These are phyloP conservation scores for Agroathelia rolfsii DNA, from an alignment of 1,284 basidiomycete genomes.

Conservation along the genomic window DNA sequence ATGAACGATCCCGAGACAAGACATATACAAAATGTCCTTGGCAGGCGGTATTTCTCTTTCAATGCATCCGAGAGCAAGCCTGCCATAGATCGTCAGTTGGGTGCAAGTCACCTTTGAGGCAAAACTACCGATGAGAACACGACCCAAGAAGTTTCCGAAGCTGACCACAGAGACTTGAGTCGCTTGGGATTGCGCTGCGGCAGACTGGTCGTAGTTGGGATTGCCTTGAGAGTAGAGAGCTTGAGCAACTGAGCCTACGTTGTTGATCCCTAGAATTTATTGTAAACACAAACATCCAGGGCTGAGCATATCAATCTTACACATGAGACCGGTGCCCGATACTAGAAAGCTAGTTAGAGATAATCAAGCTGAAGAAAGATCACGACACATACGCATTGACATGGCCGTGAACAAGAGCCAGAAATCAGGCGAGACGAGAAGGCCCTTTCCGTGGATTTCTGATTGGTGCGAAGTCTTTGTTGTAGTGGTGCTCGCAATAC, in stretches of 20 bases:
- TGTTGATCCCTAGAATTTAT: conserved; percentile 54
- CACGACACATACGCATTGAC: conserved; percentile 46
- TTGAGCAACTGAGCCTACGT: conserved; percentile 87
- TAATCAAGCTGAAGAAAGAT: conserved; percentile 4
- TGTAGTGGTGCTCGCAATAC: no score
- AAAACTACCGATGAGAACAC: conserved; percentile 62
- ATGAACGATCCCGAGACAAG: conserved; percentile 61
- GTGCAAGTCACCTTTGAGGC: conserved; percentile 1
- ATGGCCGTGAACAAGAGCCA: conserved; percentile 66
- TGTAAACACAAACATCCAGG: background rate
- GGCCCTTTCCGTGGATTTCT: conserved; percentile 39
- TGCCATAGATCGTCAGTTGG: conserved; percentile 15
- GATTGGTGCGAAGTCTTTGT: no score
- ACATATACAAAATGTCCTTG: conserved; percentile 63
- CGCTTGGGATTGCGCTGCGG: conserved; percentile 72
- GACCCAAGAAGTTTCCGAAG: conserved; percentile 75
- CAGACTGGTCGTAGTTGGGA: conserved; percentile 50
- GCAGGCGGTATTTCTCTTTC: conserved; percentile 48
- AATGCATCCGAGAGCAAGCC: conserved; percentile 68
- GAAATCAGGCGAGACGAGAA: conserved; percentile 54
- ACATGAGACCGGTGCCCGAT: conserved; percentile 85
- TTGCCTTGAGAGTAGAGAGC: conserved; percentile 69
- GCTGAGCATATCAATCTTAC: conserved; percentile 29
- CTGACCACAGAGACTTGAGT: conserved; percentile 81
- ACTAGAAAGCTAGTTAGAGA: conserved; percentile 33